Percentiles rank a stretch among this genome's conserved stretches.
Conservation (phyloP, 2,329 filamentous ascomycete species). For the Basipetospora chlamydospora region DNA sequence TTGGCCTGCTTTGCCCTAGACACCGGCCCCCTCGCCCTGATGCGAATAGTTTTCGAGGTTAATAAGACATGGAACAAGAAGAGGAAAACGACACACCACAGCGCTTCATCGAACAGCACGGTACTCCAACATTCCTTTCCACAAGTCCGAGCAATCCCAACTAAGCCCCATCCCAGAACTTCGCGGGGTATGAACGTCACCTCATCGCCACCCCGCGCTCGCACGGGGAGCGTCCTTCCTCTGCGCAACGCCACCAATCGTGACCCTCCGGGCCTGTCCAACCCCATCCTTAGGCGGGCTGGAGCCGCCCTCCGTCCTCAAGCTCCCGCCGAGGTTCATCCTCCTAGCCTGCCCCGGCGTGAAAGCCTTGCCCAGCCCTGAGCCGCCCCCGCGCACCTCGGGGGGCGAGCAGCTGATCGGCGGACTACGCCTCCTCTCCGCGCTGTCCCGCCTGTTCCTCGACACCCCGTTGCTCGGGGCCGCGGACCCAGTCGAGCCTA, state of each 20-base stretch:
- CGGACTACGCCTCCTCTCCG: slow-evolving; percentile 35
- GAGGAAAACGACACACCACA: background rate
- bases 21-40: too few species aligned
- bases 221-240: slow-evolving; percentile 6
- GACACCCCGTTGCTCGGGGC: slow-evolving; percentile 42
- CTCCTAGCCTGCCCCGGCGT: slow-evolving; percentile 41
- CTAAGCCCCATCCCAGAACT: too few species aligned
- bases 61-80: background rate
- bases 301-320: slow-evolving; percentile 15
- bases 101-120: too few species aligned
- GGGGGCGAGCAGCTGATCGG: slow-evolving; percentile 38
- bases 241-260: slow-evolving; percentile 19
- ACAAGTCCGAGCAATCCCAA: too few species aligned
- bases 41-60: too few species aligned
- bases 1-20: too few species aligned
- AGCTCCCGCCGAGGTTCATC: slow-evolving; percentile 37
- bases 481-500: too few species aligned
- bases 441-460: slow-evolving; percentile 33
- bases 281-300: slow-evolving; percentile 13
- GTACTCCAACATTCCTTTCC: too few species aligned
- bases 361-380: too few species aligned
- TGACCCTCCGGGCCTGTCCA: slow-evolving; percentile 20
- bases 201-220: slow-evolving; percentile 16
- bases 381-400: slow-evolving; percentile 17
- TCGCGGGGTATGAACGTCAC: slow-evolving; percentile 13